Evolutionary conservation across 1,284 basidiomycete species (phyloP), one percentile per base, ranked within the genome.

Genomic region (Trametes polyzona): DNA sequence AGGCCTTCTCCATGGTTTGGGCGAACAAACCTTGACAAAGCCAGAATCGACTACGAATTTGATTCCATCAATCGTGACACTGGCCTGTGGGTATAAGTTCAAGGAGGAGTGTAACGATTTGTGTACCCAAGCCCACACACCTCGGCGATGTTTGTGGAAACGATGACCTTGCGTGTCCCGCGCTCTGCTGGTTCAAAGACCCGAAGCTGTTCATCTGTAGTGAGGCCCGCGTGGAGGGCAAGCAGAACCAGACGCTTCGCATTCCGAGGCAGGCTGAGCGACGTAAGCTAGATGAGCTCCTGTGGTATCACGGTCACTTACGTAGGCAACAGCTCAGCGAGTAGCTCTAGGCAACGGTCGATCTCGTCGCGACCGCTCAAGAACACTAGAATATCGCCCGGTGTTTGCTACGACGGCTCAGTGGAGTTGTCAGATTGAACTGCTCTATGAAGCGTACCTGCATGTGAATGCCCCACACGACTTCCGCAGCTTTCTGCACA

Each of bases 341-440:
- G 77, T 51, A 86, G 83, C 65, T 96, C 91, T 8, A 97, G 73
- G 55, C 90, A 95, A 29, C 83, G 78, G 42, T 99, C 95, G 47
- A 99, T 99, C 68, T 99, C 97, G 67, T 99, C 96, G 53, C 96
- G 82, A n/a, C 97, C 95, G 0, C 97, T 96, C 44, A 98, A 72
- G 71, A 99, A 99, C 3, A 98, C 87, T 11, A 99, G 82, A 37
- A 99, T 84, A 73, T 98, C 96, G 0, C 96, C 96, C 1, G 86
- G 80, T 66, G 85, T 83, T 77, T 90, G 84, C 78, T 87, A 59
- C 21, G 30, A 40, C 53, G 32, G 51, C 47, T 62, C 21, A 63
- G 23, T 24, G 14, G 36, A 16, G 36, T 16, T 11, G 12, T 19
- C 54, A 30, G 26, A 17, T 47, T 2, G 29, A 10, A 52, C 19